These are phyloP conservation scores for Penicillium atrosanguineum DNA, from an alignment of 495 filamentous ascomycete genomes.

Conservation along the genomic window DNA sequence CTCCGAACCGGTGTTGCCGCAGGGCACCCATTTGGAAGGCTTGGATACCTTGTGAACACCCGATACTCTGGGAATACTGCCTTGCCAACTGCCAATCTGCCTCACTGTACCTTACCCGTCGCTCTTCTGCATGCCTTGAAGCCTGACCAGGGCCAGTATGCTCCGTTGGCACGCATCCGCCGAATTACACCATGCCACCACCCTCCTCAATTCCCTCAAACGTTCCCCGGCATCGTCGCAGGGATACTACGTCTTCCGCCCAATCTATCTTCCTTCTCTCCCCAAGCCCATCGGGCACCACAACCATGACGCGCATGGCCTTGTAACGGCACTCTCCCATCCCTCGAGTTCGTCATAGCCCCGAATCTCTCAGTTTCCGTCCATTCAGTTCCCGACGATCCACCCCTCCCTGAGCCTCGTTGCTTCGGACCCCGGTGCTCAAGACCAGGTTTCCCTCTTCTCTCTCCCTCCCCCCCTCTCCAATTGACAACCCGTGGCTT, in stretches of 20 bases:
- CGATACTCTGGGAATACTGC: constrained; percentile 6
- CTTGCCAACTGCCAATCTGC: background rate
- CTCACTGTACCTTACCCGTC: constrained; percentile 12
- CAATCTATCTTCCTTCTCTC: constrained; percentile 7
- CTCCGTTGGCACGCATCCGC: constrained; percentile 20
- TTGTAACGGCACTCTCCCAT: constrained; percentile 1
- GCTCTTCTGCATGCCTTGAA: constrained; percentile 26
- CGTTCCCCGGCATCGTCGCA: constrained; percentile 1
- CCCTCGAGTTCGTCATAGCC: constrained; percentile 14
- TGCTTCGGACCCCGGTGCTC: constrained; percentile 1
- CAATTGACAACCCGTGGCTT: constrained; percentile 4
- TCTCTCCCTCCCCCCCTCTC: background rate
- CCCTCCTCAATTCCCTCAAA: constrained; percentile 11
- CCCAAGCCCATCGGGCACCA: constrained; percentile 21
- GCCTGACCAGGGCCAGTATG: constrained; percentile 27
- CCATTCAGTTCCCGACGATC: constrained; percentile 14
- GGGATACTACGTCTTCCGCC: constrained; percentile 11
- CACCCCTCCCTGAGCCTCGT: constrained; percentile 20
- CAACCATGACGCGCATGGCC: constrained; percentile 21
- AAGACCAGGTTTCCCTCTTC: background rate
- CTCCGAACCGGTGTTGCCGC: constrained; percentile 8
- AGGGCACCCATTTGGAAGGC: constrained; percentile 16
- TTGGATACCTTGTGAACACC: background rate
- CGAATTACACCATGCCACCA: constrained; percentile 30
- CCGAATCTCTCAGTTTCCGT: background rate